Conservation (phyloP, 129 eudicot genomes). For the sunflower (Helianthus annuus) region DNA sequence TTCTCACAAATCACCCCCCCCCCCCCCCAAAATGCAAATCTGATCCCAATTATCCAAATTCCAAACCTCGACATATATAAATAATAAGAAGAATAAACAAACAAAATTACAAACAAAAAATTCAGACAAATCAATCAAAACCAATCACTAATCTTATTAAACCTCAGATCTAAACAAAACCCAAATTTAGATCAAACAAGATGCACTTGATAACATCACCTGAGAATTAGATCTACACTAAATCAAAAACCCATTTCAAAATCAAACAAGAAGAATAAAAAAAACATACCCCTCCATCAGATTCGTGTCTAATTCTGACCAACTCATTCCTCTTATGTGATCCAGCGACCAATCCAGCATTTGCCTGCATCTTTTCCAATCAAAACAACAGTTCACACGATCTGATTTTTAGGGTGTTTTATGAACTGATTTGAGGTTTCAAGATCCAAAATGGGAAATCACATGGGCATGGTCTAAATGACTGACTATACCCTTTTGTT, state of each 20-base stretch:
- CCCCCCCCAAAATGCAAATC: slow-evolving; percentile 8
- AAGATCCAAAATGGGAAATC: slow-evolving; percentile 5
- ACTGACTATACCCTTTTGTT: slow-evolving; percentile 14
- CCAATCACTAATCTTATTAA: not conserved
- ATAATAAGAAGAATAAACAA: not conserved
- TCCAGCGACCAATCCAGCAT: slow-evolving; percentile 93
- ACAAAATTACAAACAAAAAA: not conserved
- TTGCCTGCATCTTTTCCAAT: slow-evolving; percentile 62
- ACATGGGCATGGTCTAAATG: slow-evolving; percentile 1
- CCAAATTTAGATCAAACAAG: slow-evolving; percentile 3
- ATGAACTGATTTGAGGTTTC: slow-evolving; percentile 12
- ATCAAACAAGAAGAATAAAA: not conserved
- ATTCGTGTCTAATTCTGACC: slow-evolving; percentile 82
- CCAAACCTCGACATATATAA: not conserved
- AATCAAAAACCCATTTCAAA: slow-evolving; percentile 11
- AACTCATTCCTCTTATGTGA: slow-evolving; percentile 80
- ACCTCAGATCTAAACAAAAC: slow-evolving; percentile 38
- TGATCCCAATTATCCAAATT: slow-evolving; percentile 18
- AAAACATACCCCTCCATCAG: slow-evolving; percentile 73
- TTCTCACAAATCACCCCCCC: slow-evolving; percentile 13
- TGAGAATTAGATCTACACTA: slow-evolving; percentile 8
- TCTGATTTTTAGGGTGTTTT: not conserved
- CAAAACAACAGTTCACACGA: slow-evolving; percentile 4
- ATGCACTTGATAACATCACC: slow-evolving; percentile 2
- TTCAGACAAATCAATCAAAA: not conserved